phyloP scores from a whole-genome alignment of 257 asterid genomes.

The Solanum tarapatanum region DNA sequence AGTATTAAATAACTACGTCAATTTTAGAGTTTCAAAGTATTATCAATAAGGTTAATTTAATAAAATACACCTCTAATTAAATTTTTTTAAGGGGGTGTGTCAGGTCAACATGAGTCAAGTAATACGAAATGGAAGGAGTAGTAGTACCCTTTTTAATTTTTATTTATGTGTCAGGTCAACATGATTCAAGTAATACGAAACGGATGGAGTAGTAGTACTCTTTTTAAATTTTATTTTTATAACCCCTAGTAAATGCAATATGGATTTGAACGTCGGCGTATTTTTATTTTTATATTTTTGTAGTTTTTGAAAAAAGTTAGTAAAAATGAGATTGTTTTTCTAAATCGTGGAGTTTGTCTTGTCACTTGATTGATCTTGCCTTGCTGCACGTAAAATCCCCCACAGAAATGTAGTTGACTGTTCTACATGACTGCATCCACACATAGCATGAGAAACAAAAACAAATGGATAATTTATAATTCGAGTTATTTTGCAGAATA shows the following conservation, averaged over 20 bases:
- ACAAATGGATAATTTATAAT: too few species aligned
- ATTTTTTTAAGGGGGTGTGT: background rate
- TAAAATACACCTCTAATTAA: background rate
- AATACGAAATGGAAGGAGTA: too few species aligned
- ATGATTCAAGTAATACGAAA: too few species aligned
- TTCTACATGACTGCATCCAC: background rate
- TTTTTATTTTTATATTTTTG: background rate
- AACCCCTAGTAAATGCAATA: too few species aligned
- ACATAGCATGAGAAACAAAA: background rate
- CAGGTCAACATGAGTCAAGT: background rate
- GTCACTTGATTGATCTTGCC: background rate
- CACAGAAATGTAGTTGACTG: background rate
- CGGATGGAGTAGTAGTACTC: too few species aligned
- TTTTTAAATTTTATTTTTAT: too few species aligned
- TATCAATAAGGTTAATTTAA: too few species aligned
- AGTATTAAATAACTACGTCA: too few species aligned
- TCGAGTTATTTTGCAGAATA: too few species aligned
- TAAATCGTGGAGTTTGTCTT: background rate
- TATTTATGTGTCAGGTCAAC: too few species aligned
- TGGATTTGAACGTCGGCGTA: background rate
- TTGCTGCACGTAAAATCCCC: background rate
- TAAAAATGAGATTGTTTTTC: background rate
- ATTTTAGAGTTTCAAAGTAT: background rate
- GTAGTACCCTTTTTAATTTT: too few species aligned
- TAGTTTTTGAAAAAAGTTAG: background rate